Conservation (phyloP, 78 protist genomes). For the Fonticula alba region DNA sequence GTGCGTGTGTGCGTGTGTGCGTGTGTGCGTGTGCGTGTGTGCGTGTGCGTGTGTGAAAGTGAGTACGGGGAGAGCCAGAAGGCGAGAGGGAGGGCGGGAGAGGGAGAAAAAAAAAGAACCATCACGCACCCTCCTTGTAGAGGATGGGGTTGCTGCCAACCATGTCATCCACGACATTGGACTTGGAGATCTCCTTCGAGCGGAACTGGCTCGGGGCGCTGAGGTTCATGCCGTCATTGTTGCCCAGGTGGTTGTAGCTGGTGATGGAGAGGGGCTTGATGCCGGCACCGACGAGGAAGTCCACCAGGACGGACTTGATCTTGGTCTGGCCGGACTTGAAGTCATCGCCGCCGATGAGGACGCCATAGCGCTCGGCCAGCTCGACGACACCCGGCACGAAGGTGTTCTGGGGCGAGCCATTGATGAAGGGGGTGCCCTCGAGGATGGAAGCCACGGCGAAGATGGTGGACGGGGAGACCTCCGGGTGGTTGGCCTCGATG, state of each 20-base stretch:
- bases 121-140: slow-evolving; percentile 64
- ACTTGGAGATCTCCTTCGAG: slow-evolving; percentile 95
- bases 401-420: slow-evolving; percentile 98
- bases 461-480: slow-evolving; percentile 84
- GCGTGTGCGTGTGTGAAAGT: too few species aligned
- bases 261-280: slow-evolving; percentile 83
- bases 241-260: slow-evolving; percentile 98
- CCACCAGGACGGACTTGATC: slow-evolving; percentile 93
- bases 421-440: slow-evolving; percentile 84
- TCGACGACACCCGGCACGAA: slow-evolving; percentile 89
- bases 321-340: slow-evolving; percentile 99
- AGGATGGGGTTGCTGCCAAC: slow-evolving; percentile 75
- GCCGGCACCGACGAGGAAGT: slow-evolving; percentile 94
- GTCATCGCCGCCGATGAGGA: slow-evolving; percentile 92
- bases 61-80: too few species aligned
- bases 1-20: too few species aligned
- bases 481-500: slow-evolving; percentile 34
- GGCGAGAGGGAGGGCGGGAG: too few species aligned
- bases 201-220: slow-evolving; percentile 85
- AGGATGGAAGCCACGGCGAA: slow-evolving; percentile 91
- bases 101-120: too few species aligned
- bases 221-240: slow-evolving; percentile 98
- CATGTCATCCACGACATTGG: slow-evolving; percentile 97
- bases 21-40: too few species aligned
- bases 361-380: slow-evolving; percentile 60